Conservation (phyloP, 805 yeast genomes). For the Myxozyma nipponensis region DNA sequence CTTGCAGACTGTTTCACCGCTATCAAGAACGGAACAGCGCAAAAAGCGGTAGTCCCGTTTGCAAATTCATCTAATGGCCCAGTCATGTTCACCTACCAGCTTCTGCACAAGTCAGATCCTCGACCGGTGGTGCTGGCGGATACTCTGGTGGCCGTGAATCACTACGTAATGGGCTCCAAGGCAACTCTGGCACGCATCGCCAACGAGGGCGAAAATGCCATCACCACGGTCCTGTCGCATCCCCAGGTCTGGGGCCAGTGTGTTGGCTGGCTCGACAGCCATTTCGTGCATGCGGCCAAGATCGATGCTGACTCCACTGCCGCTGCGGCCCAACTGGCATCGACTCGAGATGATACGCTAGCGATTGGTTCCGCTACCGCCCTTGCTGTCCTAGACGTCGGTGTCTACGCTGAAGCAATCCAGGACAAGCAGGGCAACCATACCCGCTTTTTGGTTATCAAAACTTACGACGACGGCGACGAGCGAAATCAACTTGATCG, state of each 20-base stretch:
- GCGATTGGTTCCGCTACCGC: conserved; percentile 75
- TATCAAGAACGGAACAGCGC: conserved; percentile 48
- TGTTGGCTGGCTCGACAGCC: conserved; percentile 47
- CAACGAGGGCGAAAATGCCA: conserved; percentile 32
- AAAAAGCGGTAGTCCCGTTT: conserved; percentile 77
- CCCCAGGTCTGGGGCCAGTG: conserved; percentile 99
- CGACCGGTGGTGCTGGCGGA: conserved; percentile 56
- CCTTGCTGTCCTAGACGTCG: conserved; percentile 54
- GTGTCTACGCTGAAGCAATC: conserved; percentile 52
- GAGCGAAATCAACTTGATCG: conserved; percentile 7
- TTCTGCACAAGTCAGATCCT: conserved; percentile 64
- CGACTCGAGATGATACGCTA: conserved; percentile 45
- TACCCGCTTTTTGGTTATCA: conserved; percentile 67
- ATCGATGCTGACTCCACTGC: conserved; percentile 79
- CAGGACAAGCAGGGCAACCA: conserved; percentile 76
- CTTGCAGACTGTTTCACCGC: conserved; percentile 62
- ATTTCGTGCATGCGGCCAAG: conserved; percentile 41
- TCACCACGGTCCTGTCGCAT: conserved; percentile 72
- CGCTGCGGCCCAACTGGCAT: conserved; percentile 70
- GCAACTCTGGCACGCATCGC: conserved; percentile 6
- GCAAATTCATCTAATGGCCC: conserved; percentile 96
- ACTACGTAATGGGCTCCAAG: conserved; percentile 54
- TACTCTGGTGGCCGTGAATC: conserved; percentile 78
- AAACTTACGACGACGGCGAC: conserved; percentile 6
- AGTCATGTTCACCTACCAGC: conserved; percentile 79